Percentiles rank a stretch among this genome's conserved stretches.
Evolutionary conservation across 2,329 filamentous ascomycete species (phyloP).

Genomic region (Aspergillus brunneoviolaceus): DNA sequence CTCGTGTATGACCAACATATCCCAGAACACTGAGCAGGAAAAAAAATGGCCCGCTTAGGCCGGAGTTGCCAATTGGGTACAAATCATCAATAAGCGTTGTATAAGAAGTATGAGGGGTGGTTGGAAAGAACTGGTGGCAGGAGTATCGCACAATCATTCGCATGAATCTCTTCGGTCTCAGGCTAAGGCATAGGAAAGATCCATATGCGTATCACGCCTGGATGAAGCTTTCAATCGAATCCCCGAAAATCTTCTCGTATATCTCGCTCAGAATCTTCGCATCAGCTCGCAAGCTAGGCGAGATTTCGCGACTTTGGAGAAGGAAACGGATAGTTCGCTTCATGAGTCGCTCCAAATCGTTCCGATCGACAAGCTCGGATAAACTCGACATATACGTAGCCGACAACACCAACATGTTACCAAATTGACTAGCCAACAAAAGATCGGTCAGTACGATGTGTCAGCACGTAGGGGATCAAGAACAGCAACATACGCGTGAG

Average conservation of each 20-base stretch:
- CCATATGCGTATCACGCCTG: constrained; percentile 1
- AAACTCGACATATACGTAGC: constrained; percentile 74
- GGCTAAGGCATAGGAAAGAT: too few species aligned
- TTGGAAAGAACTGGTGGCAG: neutral
- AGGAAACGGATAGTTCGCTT: constrained; percentile 75
- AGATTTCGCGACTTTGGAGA: constrained; percentile 65
- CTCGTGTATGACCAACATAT: too few species aligned
- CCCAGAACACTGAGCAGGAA: too few species aligned
- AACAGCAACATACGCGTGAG: constrained; percentile 77
- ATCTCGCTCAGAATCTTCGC: constrained; percentile 67
- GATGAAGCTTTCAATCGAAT: constrained; percentile 11
- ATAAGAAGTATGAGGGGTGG: too few species aligned
- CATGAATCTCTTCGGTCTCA: too few species aligned
- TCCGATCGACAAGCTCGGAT: constrained; percentile 55
- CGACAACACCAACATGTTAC: constrained; percentile 87
- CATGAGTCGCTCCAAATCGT: constrained; percentile 62
- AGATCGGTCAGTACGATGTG: constrained; percentile 23
- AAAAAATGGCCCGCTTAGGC: too few species aligned
- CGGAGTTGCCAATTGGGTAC: too few species aligned
- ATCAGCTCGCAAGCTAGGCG: constrained; percentile 72
- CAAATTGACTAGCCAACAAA: constrained; percentile 73
- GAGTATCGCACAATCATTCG: neutral
- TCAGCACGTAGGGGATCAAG: neutral
- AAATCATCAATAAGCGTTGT: too few species aligned
- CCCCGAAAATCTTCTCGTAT: constrained; percentile 46